phyloP scores from a whole-genome alignment of 768 basidiomycete species.

The Plicaturopsis crispa region DNA sequence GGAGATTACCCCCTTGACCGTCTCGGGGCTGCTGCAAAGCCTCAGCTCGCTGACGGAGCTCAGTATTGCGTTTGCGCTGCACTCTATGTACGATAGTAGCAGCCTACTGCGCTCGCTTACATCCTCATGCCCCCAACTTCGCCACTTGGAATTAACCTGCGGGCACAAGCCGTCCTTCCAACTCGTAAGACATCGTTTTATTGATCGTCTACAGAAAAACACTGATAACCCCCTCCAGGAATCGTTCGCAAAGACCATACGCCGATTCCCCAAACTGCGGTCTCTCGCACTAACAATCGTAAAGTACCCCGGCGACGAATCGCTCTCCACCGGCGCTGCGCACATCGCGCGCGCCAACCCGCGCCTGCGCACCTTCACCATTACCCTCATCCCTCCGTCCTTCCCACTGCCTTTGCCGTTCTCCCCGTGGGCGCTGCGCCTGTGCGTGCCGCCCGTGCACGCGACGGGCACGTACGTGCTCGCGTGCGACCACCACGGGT shows the following conservation, averaged over 20 bases:
- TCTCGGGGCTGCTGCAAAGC: constrained; percentile 52
- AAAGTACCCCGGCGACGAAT: constrained; percentile 56
- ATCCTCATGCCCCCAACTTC: constrained; percentile 56
- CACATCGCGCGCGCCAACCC: constrained; percentile 63
- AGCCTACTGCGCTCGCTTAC: constrained; percentile 62
- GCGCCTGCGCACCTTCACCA: constrained; percentile 52
- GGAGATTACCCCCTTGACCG: constrained; percentile 55
- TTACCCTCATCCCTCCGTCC: constrained; percentile 54
- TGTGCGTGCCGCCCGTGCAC: constrained; percentile 34
- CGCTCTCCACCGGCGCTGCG: constrained; percentile 48
- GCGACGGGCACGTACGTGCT: constrained; percentile 52
- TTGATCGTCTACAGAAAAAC: neutral
- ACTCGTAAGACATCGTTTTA: constrained; percentile 37
- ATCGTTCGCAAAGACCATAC: constrained; percentile 53
- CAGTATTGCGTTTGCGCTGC: constrained; percentile 59
- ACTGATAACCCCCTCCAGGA: constrained; percentile 36
- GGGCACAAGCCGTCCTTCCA: constrained; percentile 66
- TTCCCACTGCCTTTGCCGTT: constrained; percentile 44
- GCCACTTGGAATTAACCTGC: constrained; percentile 58
- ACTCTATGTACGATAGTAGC: constrained; percentile 64
- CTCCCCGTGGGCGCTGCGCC: constrained; percentile 28
- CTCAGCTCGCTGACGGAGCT: constrained; percentile 49
- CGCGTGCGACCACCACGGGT: constrained; percentile 52
- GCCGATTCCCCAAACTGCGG: constrained; percentile 55
- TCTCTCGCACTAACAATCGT: constrained; percentile 59